Evolutionary conservation across 2,329 filamentous ascomycete species (phyloP).

Genomic region (Davidsoniella eucalypti): DNA sequence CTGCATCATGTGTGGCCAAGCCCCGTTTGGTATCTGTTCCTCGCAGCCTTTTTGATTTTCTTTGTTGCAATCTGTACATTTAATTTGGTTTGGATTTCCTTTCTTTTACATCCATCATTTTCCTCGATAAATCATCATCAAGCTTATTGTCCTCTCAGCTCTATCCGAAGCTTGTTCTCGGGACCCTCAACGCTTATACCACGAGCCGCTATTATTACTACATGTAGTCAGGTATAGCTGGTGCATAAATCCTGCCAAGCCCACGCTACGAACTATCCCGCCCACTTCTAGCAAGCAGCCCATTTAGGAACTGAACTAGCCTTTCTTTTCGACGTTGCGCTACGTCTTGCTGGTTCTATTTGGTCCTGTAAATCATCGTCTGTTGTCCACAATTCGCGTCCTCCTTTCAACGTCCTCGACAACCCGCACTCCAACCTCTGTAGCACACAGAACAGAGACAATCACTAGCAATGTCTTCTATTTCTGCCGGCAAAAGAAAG

Average conservation of each 20-base stretch:
- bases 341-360: no score
- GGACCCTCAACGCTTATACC: no score
- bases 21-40: neutral
- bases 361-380: no score
- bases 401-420: neutral
- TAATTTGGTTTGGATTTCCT: neutral
- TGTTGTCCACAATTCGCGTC: neutral
- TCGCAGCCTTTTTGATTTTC: neutral
- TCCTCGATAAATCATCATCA: neutral
- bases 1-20: neutral
- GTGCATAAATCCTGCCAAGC: no score
- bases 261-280: no score
- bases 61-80: neutral
- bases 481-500: constrained; percentile 60
- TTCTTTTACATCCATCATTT: neutral
- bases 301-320: no score
- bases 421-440: neutral
- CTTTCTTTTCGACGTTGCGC: no score
- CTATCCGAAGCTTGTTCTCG: neutral
- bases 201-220: no score
- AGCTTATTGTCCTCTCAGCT: neutral
- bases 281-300: no score
- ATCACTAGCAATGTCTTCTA: constrained; percentile 36
- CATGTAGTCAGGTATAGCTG: no score
- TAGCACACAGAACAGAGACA: neutral